A percentile compares a stretch with the other conserved stretches of the same genome.
phyloP scores from a whole-genome alignment of 495 filamentous ascomycete species.

The Podospora tetraspora region DNA sequence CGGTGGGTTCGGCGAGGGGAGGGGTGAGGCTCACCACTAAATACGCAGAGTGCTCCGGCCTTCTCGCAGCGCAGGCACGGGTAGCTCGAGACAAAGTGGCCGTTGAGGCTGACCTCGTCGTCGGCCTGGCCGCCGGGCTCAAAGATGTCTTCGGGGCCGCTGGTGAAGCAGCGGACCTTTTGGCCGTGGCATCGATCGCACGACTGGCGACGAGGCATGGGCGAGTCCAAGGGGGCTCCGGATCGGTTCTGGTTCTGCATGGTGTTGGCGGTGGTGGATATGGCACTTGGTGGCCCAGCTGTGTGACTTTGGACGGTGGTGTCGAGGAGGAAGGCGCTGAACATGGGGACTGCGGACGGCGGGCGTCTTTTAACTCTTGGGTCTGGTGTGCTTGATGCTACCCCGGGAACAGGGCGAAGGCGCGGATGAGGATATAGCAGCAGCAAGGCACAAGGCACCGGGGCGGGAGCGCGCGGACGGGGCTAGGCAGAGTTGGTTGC shows the following conservation, averaged over 20 bases:
- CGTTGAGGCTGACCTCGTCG: slow-evolving; percentile 7
- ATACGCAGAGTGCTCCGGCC: slow-evolving; percentile 21
- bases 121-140: slow-evolving; percentile 11
- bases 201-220: slow-evolving; percentile 24
- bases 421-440: not conserved
- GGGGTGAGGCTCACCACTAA: slow-evolving; percentile 14
- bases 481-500: not conserved
- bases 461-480: not conserved
- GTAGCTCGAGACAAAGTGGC: slow-evolving; percentile 13
- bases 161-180: slow-evolving; percentile 24
- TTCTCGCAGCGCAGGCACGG: slow-evolving; percentile 20
- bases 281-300: not conserved
- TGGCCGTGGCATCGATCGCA: slow-evolving; percentile 26
- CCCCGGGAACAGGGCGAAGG: not conserved
- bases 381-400: not conserved
- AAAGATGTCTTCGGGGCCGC: slow-evolving; percentile 8
- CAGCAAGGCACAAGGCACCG: not conserved
- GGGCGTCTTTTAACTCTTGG: not conserved
- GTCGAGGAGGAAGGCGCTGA: not conserved
- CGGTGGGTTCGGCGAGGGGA: not conserved
- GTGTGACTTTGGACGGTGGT: not conserved
- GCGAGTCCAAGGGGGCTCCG: not conserved
- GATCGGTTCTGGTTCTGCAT: not conserved
- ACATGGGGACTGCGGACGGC: not conserved
- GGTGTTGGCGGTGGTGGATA: not conserved